Base-by-base conservation (phyloP, 768 basidiomycete genomes). In the Mycena amicta region DNA sequence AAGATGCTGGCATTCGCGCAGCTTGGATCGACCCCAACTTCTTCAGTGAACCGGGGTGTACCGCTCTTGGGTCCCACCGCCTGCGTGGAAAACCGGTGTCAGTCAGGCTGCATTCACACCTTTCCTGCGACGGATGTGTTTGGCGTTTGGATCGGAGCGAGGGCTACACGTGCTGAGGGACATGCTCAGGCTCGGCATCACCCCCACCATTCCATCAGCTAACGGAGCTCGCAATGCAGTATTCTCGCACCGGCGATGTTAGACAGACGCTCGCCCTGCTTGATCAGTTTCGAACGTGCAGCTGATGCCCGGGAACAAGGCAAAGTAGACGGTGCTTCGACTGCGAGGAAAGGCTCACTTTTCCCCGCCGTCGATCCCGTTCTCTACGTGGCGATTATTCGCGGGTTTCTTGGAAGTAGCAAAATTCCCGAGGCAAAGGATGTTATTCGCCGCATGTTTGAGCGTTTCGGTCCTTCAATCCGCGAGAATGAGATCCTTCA, bases 201-300 rank as follows among this genome's bases (percentile, higher is more conserved):
- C 64, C 4, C 86, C 86, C 0, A 70, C 70, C 23, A 63, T 76
- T 5, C n/a, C 68, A 79, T n/a, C 79, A 83, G 33, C 80, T 80
- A 64, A 80, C 81, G n/a, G 75, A 80, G 28, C 65, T 84, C 29
- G 80, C 79, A 0, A 76, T 79, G 2, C 70, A 69, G 12, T 85
- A 79, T 62, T 81, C 82, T 15, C 68, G 72, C 16, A 51, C 55
- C 16, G 80, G 77, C 1, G 71, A 81, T 33, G 62, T 70, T 0
- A 15, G 8, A 1, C 64, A 70, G 8, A 78, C 80, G 8, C 65
- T 82, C 23, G 53, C 67, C 23, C 69, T 88, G 29, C 68, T 88
- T 30, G 69, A 75, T 12, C 60, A 69, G 15, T 62, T n/a, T 84
- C 50, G 84, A 81, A 64, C 29, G 49, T 13, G 53, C 50, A 4